phyloP scores from a whole-genome alignment of 441 rosid genomes.

The Euphorbia celastroides region DNA sequence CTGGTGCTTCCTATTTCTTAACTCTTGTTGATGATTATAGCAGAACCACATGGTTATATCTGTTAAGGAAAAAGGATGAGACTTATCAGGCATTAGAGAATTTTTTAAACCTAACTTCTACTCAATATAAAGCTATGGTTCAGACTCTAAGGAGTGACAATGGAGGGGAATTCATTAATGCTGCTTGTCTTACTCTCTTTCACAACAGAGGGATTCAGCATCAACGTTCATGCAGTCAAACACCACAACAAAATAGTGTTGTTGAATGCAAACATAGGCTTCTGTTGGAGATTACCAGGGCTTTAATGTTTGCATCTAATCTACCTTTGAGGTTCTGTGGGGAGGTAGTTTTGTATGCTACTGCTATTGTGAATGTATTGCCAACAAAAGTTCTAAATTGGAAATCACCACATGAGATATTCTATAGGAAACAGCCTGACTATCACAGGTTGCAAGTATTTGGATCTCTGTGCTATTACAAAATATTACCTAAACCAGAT shows the following conservation, averaged over 20 bases:
- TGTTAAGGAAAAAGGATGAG: neutral
- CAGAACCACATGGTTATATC: neutral
- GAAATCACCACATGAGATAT: no score
- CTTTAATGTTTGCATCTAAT: neutral
- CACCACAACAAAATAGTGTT: neutral
- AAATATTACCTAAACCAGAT: neutral
- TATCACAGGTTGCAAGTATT: no score
- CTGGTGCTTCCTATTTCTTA: neutral
- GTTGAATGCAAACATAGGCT: neutral
- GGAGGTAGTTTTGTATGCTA: neutral
- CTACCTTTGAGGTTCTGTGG: neutral
- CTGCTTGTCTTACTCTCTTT: neutral
- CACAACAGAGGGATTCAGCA: neutral
- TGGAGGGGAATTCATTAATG: neutral
- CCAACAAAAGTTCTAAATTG: neutral
- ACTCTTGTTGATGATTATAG: neutral
- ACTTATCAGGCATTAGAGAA: neutral
- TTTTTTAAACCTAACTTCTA: no score
- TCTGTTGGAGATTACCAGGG: neutral
- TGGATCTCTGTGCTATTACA: neutral
- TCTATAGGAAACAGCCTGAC: neutral
- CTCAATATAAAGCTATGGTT: neutral
- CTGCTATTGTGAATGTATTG: neutral
- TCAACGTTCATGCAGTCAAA: neutral
- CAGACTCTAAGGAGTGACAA: neutral